These are phyloP conservation scores for Klebsormidium nitens DNA, from an alignment of 139 green algal genomes.

Conservation along the genomic window DNA sequence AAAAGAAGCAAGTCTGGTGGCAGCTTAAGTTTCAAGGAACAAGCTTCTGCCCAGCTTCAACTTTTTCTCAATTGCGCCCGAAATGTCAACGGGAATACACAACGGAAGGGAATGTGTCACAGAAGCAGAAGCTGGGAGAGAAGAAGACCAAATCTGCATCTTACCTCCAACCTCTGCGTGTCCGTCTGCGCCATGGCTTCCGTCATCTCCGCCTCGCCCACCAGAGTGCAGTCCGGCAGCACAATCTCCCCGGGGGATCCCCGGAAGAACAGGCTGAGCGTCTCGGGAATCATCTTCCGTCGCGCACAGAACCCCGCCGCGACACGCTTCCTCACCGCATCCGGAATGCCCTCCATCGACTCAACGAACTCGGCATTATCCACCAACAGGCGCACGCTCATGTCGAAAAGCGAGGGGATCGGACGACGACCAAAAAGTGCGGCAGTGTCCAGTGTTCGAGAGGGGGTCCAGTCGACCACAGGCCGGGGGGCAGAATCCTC, in stretches of 20 bases:
- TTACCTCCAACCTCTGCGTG: constrained; percentile 8
- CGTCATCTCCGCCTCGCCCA: constrained; percentile 25
- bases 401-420: constrained; percentile 3
- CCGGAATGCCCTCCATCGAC: constrained; percentile 22
- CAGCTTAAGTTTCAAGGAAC: no score
- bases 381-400: constrained; percentile 16
- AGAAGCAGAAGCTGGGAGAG: not conserved
- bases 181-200: constrained; percentile 7
- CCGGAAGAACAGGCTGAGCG: constrained; percentile 15
- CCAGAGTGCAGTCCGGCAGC: constrained; percentile 22
- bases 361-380: constrained; percentile 9
- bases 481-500: no score
- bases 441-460: no score
- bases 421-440: no score
- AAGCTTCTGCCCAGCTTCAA: no score
- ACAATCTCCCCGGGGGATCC: not conserved
- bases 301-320: constrained; percentile 1
- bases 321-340: constrained; percentile 13
- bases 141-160: not conserved
- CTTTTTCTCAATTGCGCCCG: not conserved
- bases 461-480: no score
- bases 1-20: no score
- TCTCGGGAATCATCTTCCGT: constrained; percentile 8
- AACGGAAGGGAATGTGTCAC: not conserved
- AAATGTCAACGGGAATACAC: not conserved